Base-by-base conservation (phyloP, 805 yeast genomes). In the Schwanniomyces yamadae region DNA sequence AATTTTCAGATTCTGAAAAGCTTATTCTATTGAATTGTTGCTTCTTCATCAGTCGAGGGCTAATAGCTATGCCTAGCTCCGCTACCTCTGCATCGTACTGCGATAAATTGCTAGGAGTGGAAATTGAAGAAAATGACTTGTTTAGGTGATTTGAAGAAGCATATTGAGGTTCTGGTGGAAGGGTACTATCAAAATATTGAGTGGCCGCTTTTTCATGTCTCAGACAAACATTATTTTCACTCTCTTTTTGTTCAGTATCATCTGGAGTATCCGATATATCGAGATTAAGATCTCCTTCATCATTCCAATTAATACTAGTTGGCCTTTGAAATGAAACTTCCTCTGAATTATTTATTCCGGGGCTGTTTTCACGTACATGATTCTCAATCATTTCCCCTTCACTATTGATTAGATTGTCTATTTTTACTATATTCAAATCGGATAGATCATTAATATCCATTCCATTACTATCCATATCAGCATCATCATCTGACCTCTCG, bases 291-390 rank as follows among this genome's bases (percentile, higher is more conserved):
- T 57, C 52, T 4, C 50, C 61, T 16, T 56, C 66, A 28, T 66
- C 69, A 41, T 65, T 65, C 74, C 74, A 68, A 45, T 63, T 66
- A 18, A 68, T 60, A 42, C 71, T 66, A 3, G 62, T 50, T 8
- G 70, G 63, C 36, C 55, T 51, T 40, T 60, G 69, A 36, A 65
- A 67, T 8, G 69, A 61, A 12, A 50, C 42, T 28, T 52, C 54
- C 22, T 54, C 50, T 3, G 57, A 48, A 13, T 42, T 50, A 18
- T 39, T 32, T 3, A 35, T 33, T 12, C 42, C 34, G 11, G 28
- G 21, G 24, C 35, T 28, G 8, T 29, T 26, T 17, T 37, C 12
- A 17, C 21, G 18, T 2, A 14, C 27, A 2, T 22, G 24, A 5
- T 23, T 40, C 11, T 28, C 23, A 14, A 12, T 34, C n/a, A 40